Evolutionary conservation across 202 grass and related monocot genomes (phyloP).

Genomic region (Setaria italica): DNA sequence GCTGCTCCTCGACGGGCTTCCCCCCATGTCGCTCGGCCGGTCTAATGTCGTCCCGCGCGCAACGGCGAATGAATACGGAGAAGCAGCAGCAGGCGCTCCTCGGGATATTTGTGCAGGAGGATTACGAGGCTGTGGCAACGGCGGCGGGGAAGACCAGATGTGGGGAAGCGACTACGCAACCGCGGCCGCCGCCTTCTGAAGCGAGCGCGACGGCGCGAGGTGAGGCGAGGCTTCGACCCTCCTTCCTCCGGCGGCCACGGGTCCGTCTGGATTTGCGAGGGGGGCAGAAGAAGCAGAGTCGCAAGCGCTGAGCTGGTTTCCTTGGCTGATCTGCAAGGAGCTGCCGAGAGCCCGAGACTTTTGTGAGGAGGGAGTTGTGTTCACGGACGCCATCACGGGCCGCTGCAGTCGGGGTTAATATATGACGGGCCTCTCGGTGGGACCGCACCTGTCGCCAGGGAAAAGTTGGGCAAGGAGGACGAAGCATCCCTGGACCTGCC

Average conservation of each 20-base stretch:
- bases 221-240: slow-evolving; percentile 22
- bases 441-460: background rate
- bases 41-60: background rate
- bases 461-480: background rate
- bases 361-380: background rate
- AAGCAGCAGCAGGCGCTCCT: background rate
- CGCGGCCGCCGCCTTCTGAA: background rate
- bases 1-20: slow-evolving; percentile 45
- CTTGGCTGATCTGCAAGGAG: background rate
- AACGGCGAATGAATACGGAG: background rate
- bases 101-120: background rate
- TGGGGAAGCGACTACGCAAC: slow-evolving; percentile 12
- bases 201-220: background rate
- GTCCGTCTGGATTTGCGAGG: background rate
- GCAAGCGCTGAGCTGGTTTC: slow-evolving; percentile 2
- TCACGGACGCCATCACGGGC: slow-evolving; percentile 3
- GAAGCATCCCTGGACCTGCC: background rate
- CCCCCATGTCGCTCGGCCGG: slow-evolving; percentile 30
- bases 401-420: background rate
- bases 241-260: slow-evolving; percentile 23
- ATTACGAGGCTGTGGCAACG: background rate
- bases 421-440: background rate
- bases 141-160: background rate
- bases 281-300: background rate
- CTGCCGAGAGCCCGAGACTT: background rate